Evolutionary conservation across 192 early-diverging fungal species (phyloP).

Genomic region (Coemansia sp.): DNA sequence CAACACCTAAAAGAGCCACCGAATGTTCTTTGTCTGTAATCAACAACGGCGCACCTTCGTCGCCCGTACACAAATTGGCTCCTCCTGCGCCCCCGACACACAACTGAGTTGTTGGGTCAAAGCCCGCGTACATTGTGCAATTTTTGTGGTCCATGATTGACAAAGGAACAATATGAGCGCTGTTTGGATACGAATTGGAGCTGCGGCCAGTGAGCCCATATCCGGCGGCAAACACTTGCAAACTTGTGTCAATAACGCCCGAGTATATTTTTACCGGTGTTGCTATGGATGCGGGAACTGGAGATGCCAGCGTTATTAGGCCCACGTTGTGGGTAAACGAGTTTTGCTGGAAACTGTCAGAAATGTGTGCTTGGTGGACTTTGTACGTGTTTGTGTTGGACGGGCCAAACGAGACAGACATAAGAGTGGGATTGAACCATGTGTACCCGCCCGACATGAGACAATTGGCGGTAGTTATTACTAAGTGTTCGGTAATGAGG

Average conservation of each 20-base stretch:
- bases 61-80: constrained; percentile 14
- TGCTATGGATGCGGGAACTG: constrained; percentile 16
- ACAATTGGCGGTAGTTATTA: constrained; percentile 41
- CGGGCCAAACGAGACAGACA: constrained; percentile 18
- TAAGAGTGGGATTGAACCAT: constrained; percentile 16
- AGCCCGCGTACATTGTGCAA: constrained; percentile 14
- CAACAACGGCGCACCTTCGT: constrained; percentile 32
- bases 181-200: background rate
- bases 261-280: constrained; percentile 17
- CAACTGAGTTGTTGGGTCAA: constrained; percentile 19
- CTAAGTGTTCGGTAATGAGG: constrained; percentile 18
- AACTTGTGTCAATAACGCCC: background rate
- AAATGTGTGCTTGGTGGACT: constrained; percentile 13
- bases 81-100: constrained; percentile 5
- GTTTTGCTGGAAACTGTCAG: constrained; percentile 8
- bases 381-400: constrained; percentile 6
- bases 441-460: constrained; percentile 16
- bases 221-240: constrained; percentile 13
- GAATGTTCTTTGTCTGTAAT: background rate
- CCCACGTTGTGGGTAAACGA: constrained; percentile 28
- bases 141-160: background rate
- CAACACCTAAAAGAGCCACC: constrained; percentile 21
- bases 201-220: constrained; percentile 5
- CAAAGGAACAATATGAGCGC: background rate
- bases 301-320: constrained; percentile 15